Conservation (phyloP, 441 rosid genomes). For the Bruguiera hainesii region DNA sequence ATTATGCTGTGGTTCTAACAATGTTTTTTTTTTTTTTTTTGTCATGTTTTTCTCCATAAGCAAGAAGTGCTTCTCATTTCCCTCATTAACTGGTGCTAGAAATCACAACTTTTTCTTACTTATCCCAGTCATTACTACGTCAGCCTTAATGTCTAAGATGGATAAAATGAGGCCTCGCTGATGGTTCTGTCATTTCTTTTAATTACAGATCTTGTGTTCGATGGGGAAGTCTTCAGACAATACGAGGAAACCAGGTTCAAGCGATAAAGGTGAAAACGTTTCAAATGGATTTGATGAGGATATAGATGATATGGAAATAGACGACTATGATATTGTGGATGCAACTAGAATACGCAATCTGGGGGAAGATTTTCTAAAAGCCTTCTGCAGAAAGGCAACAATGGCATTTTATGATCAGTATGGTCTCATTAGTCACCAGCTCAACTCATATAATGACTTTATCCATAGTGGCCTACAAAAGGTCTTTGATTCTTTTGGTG, state of each 20-base stretch:
- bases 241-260: conserved; percentile 22
- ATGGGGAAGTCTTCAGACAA: conserved; percentile 28
- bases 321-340: conserved; percentile 32
- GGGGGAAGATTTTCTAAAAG: conserved; percentile 43
- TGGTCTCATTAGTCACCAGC: conserved; percentile 79
- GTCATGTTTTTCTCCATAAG: too few species aligned
- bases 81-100: too few species aligned
- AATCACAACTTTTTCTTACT: too few species aligned
- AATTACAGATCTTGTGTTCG: conserved; percentile 23
- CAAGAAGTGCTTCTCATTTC: too few species aligned
- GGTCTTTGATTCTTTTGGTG: conserved; percentile 61
- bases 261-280: conserved; percentile 26
- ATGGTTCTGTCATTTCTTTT: background rate
- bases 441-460: conserved; percentile 77
- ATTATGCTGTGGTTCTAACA: too few species aligned
- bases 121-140: too few species aligned
- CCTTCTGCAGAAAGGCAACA: conserved; percentile 59
- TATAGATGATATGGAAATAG: conserved; percentile 16
- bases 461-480: conserved; percentile 55
- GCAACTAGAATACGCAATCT: conserved; percentile 26
- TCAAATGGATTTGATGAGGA: conserved; percentile 34
- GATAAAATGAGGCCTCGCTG: background rate
- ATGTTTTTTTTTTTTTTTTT: too few species aligned
- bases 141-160: too few species aligned
- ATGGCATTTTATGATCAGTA: conserved; percentile 55